Conservation (phyloP, 352 stramenopile species). For the Phytophthora colocasiae region DNA sequence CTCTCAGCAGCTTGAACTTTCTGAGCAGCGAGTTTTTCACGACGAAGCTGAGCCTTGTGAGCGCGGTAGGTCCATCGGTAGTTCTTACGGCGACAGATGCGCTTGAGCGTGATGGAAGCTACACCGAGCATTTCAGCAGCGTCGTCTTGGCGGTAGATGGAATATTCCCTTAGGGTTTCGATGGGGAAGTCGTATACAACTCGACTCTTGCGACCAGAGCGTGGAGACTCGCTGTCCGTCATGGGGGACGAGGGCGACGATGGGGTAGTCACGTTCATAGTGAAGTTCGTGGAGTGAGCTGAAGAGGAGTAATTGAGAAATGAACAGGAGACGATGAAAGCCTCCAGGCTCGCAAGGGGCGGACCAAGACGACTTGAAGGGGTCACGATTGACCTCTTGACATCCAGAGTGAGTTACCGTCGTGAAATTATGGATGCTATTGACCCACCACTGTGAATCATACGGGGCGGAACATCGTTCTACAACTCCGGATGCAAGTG, state of each 20-base stretch:
- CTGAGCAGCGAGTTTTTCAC: slow-evolving; percentile 24
- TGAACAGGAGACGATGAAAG: slow-evolving; percentile 7
- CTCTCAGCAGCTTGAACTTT: background rate
- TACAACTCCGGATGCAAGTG: slow-evolving; percentile 18
- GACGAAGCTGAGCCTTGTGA: slow-evolving; percentile 46
- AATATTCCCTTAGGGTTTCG: slow-evolving; percentile 45
- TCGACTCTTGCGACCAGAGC: slow-evolving; percentile 42
- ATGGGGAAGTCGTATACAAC: slow-evolving; percentile 55
- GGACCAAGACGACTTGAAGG: slow-evolving; percentile 7
- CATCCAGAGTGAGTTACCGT: slow-evolving; percentile 11
- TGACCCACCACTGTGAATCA: slow-evolving; percentile 19
- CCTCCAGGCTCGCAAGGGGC: background rate
- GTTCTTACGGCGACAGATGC: slow-evolving; percentile 51
- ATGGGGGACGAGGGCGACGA: slow-evolving; percentile 3
- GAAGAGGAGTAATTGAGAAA: slow-evolving; percentile 29
- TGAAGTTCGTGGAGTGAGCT: background rate
- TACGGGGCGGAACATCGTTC: slow-evolving; percentile 20
- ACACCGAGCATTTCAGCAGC: slow-evolving; percentile 50
- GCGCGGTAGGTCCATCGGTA: slow-evolving; percentile 63
- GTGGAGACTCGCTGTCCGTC: slow-evolving; percentile 7
- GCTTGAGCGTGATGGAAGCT: slow-evolving; percentile 72
- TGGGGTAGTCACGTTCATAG: background rate
- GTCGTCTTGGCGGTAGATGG: slow-evolving; percentile 59
- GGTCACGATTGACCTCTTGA: slow-evolving; percentile 24
- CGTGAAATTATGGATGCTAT: slow-evolving; percentile 34